A percentile compares a stretch with the other conserved stretches of the same genome.
Conservation (phyloP, 306 rosid genomes). For the Cicer yamashitae region DNA sequence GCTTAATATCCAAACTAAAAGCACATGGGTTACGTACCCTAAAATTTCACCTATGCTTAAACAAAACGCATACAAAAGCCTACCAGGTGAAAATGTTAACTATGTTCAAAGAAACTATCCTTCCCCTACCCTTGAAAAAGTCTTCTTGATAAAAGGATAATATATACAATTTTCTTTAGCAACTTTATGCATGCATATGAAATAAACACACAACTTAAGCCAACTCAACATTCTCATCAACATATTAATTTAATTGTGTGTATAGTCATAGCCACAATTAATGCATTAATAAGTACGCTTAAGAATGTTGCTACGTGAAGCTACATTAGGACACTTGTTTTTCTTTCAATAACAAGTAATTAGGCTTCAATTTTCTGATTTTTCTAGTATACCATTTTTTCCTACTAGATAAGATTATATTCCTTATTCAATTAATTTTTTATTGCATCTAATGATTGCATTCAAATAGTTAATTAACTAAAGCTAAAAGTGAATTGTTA, state of each 20-base stretch:
- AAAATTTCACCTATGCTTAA: slow-evolving; percentile 42
- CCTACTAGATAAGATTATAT: slow-evolving; percentile 17
- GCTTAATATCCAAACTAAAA: slow-evolving; percentile 52
- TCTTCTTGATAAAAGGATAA: slow-evolving; percentile 38
- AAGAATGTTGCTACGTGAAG: slow-evolving; percentile 2
- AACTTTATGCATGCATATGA: slow-evolving; percentile 46
- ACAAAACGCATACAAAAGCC: slow-evolving; percentile 42
- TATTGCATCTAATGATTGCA: slow-evolving; percentile 24
- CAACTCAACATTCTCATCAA: slow-evolving; percentile 42
- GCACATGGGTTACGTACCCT: slow-evolving; percentile 58
- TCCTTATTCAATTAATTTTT: slow-evolving; percentile 30
- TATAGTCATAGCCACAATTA: slow-evolving; percentile 36
- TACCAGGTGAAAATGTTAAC: slow-evolving; percentile 40
- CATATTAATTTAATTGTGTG: slow-evolving; percentile 14
- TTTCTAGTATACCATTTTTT: not conserved
- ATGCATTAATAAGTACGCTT: slow-evolving; percentile 21
- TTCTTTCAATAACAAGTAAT: slow-evolving; percentile 15
- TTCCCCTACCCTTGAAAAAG: slow-evolving; percentile 36
- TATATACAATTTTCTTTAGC: slow-evolving; percentile 33
- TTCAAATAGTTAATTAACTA: no score
- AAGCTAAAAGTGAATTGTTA: no score
- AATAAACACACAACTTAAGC: slow-evolving; percentile 39
- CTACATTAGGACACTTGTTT: slow-evolving; percentile 25
- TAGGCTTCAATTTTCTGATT: not conserved
- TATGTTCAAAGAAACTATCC: slow-evolving; percentile 51